Base-by-base conservation (phyloP, 805 yeast species). In the Lipomyces yamanashiensis region DNA sequence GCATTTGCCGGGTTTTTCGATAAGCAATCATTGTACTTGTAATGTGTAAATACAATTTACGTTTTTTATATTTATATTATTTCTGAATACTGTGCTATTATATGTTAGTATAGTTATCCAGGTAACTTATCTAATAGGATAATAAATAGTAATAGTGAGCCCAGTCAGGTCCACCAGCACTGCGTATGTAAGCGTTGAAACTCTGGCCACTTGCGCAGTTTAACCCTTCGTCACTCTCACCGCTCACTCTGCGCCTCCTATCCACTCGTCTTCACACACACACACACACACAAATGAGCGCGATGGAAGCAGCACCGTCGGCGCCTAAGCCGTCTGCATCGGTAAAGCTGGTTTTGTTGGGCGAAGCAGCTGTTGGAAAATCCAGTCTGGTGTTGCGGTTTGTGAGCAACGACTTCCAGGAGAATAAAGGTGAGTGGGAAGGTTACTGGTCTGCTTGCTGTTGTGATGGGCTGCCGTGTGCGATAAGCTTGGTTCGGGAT, bases 281-380 rank as follows among this genome's bases (percentile, higher is more conserved):
- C 54, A 8, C n/a, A 7, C 17, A 13, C 39, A 13, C 48, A 58
- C n/a, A 33, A 40, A 65, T 65, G 68, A 60, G 66, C 45, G 36
- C 71, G 51, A 51, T 58, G 39, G 69, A 65, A 34, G 57, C 66
- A 19, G 66, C 67, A 43, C 62, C 68, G 41, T 64, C 67, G 36
- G 72, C 68, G 19, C 66, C 70, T 3, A 80, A 80, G 70, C 81
- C 86, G 70, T 76, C 88, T 55, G 87, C 89, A 36, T 84, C 92
- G 15, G 96, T 93, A 60, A 93, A 93, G 77, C 82, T 93, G 62
- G 99, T 93, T 8, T 84, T 93, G 47, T 79, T 93, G 52, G 99
- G 99, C 36, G 99, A 93, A 74, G 98, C 98, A 0, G 99, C 99
- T 0, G 99, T 93, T 17, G 99, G 99, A 58, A 93, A 93, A 74